Base-by-base conservation (phyloP, 345 rosid genomes). In the Bruguiera parviflora region DNA sequence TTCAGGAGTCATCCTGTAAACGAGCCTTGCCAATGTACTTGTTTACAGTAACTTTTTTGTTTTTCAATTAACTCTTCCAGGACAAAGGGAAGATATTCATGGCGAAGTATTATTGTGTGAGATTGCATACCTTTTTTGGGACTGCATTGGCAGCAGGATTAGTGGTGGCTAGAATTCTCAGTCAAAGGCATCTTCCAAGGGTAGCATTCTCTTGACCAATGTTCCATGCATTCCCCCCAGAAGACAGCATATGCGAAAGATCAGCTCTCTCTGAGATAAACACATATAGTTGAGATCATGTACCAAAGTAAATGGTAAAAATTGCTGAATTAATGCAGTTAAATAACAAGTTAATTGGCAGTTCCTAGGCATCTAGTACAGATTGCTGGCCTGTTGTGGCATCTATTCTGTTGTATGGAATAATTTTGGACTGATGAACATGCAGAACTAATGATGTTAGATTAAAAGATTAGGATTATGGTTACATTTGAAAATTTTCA, bases 81-180 rank as follows among this genome's bases (percentile, higher is more conserved):
- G 84, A 94, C 53, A 85, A 87, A 76, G 80, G 58, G 72, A 82
- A 84, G 81, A 91, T 91, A 71, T 94, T 94, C 85, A 87, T 86
- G 98, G 98, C 95, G 29, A 94, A 91, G 82, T 94, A 94, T 69
- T 89, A 86, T 33, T 91, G 98, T 69, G 96, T 93, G 73, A 83
- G 92, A 77, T 79, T 91, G 57, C 98, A 91, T 72, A 75, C 86
- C 20, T 76, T 91, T 56, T 86, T 93, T 62, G 96, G 92, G 69
- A 88, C 85, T 56, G 96, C 97, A 21, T 75, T 91, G 79, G 82
- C 91, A 15, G 77, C 82, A 55, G 98, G 98, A 68, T 79, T 88
- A 51, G 78, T 87, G 11, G 69, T 74, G 0, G 88, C 94, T 46
- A 82, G 84, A 77, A 20, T 71, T 52, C 71, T 81, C 20, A 3